Base-by-base conservation (phyloP, 805 yeast species). In the Maudiozyma saulgeensis region DNA sequence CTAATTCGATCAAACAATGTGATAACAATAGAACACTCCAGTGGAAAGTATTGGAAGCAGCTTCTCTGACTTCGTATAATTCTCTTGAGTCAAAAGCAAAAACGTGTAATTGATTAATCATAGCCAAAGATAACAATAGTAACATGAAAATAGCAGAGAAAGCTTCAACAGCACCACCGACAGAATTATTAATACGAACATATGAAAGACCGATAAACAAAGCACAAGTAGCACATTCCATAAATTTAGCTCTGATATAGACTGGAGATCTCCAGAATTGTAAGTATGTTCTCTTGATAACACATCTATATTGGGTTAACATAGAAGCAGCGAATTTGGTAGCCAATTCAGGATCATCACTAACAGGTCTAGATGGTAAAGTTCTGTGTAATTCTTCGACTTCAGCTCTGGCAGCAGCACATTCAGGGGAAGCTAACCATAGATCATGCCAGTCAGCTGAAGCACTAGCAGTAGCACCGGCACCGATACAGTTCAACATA, bases 401-500 rank as follows among this genome's bases (percentile, higher is more conserved):
- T 59, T 80, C 86, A 3, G 59, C 65, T 53, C 76, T 73, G 21
- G 80, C 75, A 6, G 71, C 77, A 44, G 68, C 61, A 61, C 72
- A 77, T 62, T 79, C 80, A 32, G 66, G 76, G 48, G 75, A 79
- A 15, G 63, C 66, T 7, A 53, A 54, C 93, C 93, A 85, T 12
- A 77, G 70, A 11, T 80, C 78, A 62, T 72, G 70, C 82, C 86
- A 85, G 63, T 85, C 82, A 46, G 74, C 75, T 31, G 66, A 59
- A 16, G 75, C 77, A 48, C 69, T 60, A 3, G 87, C 82, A 28
- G 87, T 82, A 2, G 91, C 88, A 61, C 87, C 90, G 34, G 91
- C 90, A 52, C 91, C 91, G 64, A 85, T 81, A 50, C 79, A 79
- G 53, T 81, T 81, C 56, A 84, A 68, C 67, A 83, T 80, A 70